These are phyloP conservation scores for Pseudonectria buxi DNA, from an alignment of 2,329 filamentous ascomycete species.

Conservation along the genomic window DNA sequence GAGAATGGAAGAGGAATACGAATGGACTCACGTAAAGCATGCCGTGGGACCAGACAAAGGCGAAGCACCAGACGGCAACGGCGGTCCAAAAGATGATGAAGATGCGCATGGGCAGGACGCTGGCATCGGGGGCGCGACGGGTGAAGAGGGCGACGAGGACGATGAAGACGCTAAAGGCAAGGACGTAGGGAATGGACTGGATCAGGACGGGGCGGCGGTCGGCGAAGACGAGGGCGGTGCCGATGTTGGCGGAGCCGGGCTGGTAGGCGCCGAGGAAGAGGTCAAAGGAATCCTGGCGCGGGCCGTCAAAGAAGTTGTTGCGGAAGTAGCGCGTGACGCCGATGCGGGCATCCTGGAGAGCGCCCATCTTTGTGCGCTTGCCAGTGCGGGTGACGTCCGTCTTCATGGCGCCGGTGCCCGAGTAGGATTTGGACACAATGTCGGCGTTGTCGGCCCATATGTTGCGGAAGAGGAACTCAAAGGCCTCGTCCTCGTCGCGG, in stretches of 20 bases:
- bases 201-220: slow-evolving; percentile 82
- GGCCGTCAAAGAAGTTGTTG: slow-evolving; percentile 94
- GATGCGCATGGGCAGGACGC: slow-evolving; percentile 72
- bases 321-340: slow-evolving; percentile 81
- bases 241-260: slow-evolving; percentile 64
- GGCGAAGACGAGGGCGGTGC: slow-evolving; percentile 67
- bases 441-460: slow-evolving; percentile 98
- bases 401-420: slow-evolving; percentile 94
- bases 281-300: slow-evolving; percentile 91
- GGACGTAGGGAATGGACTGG: slow-evolving; percentile 87
- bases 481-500: slow-evolving; percentile 66
- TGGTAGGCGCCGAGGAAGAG: slow-evolving; percentile 85
- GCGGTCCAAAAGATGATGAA: slow-evolving; percentile 74
- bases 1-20: not conserved
- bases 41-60: slow-evolving; percentile 77
- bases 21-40: slow-evolving; percentile 78
- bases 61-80: slow-evolving; percentile 62
- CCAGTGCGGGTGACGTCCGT: slow-evolving; percentile 96
- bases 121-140: slow-evolving; percentile 61
- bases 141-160: slow-evolving; percentile 70
- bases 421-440: slow-evolving; percentile 86
- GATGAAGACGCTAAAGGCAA: slow-evolving; percentile 81
- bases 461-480: slow-evolving; percentile 91
- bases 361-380: slow-evolving; percentile 76
- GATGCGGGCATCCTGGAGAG: slow-evolving; percentile 79